phyloP scores from a whole-genome alignment of 441 rosid genomes.

The Aleurites moluccanus region DNA sequence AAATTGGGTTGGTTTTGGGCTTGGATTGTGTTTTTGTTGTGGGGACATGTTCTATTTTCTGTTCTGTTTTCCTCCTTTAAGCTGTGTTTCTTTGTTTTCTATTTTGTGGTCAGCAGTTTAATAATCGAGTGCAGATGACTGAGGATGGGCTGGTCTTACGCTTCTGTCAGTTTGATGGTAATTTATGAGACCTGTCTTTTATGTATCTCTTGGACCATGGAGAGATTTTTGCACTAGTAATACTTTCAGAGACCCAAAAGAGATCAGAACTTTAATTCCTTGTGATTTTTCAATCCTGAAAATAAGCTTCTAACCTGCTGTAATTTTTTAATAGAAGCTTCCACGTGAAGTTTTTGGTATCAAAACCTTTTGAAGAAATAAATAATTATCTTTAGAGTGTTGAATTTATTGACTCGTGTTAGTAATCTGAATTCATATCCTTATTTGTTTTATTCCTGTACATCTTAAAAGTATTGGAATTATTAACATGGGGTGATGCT shows the following conservation, averaged over 20 bases:
- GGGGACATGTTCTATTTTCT: conserved; percentile 4
- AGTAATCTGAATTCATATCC: background rate
- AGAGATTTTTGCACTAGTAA: background rate
- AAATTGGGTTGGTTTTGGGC: conserved; percentile 42
- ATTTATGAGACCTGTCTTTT: conserved; percentile 10
- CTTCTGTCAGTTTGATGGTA: conserved; percentile 88
- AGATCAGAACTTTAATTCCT: background rate
- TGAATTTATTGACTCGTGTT: background rate
- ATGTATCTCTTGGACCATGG: background rate
- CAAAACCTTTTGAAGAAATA: background rate
- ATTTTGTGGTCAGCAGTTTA: conserved; percentile 37
- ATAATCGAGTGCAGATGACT: conserved; percentile 71
- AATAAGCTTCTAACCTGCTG: background rate
- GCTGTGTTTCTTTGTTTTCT: conserved; percentile 11
- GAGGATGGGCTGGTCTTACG: conserved; percentile 70
- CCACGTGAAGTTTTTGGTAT: background rate
- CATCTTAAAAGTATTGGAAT: background rate
- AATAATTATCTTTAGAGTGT: background rate
- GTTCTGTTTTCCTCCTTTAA: conserved; percentile 9
- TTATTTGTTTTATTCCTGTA: background rate
- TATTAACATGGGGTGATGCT: conserved; percentile 6
- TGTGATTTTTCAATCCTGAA: background rate
- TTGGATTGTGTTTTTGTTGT: conserved; percentile 6
- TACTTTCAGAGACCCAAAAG: background rate
- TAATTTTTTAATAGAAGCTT: background rate